Base-by-base conservation (phyloP, 805 yeast species). In the Lipomyces chichibuensis region DNA sequence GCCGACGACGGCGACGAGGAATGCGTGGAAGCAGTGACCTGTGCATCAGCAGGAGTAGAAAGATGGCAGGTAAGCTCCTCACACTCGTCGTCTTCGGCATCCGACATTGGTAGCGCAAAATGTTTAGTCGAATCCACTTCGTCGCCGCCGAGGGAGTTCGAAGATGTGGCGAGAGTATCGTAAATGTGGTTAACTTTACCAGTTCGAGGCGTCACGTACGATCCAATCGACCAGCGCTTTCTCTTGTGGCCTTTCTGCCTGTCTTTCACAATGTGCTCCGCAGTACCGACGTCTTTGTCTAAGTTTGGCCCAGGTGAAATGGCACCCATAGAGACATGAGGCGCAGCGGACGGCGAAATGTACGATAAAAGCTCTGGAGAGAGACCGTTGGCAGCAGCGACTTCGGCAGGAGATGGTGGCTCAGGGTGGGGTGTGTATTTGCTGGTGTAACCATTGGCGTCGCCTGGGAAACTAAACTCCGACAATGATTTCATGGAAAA, bases 151-250 rank as follows among this genome's bases (percentile, higher is more conserved):
- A 60, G 32, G 56, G 51, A 25, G 7, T 4, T 9, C n/a, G 17
- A 52, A 57, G 20, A 39, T 20, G 46, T 46, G 53, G 35, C 46
- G 33, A 54, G 51, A 11, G 55, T 27, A 49, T 61, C 66, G 59
- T 66, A 66, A 23, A 66, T 54, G 25, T 37, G 17, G 59, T 63
- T 56, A 57, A 66, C 69, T 11, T 51, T 43, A 23, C 66, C 66
- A 7, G 58, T 54, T 17, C 61, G 20, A 14, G 64, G 69, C 1
- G 64, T 29, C 29, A 54, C 43, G 60, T 62, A 66, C 17, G 69
- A 63, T 17, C 66, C 69, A 9, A 63, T 54, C 8, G 69, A 60
- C 69, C 69, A 66, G 5, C 69, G 65, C 58, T 66, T 66, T 35
- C 61, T 58, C 39, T 62, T 62, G 20, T 39, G 11, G 27, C 27